Evolutionary conservation across 441 rosid species (phyloP), one percentile per base, ranked within the genome.

Genomic region (Corymbia citriodora): DNA sequence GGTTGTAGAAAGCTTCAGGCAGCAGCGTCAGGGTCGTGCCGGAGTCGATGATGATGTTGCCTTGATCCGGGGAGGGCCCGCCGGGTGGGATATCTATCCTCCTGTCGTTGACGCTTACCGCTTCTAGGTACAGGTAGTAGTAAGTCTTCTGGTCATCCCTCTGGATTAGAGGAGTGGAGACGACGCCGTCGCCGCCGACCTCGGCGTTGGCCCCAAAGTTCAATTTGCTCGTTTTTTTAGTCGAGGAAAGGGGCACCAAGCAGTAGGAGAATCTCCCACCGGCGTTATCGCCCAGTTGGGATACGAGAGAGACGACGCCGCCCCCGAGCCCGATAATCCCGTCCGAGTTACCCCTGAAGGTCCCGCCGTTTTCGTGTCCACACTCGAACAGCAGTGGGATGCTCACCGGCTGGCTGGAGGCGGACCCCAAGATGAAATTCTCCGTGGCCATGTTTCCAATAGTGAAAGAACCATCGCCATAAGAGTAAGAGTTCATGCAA

Each of bases 261-360:
- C 95, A 94, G 36, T 94, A 95, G 1, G 96, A 93, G 91, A 95
- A 93, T 63, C 57, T 94, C 27, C 91, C 87, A 13, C 91, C 92
- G 40, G 90, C 55, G 0, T 90, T 89, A 52, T 90, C 59, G 27
- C 91, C 88, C 1, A 94, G 25, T 83, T 95, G 95, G 1, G 90
- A 91, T 19, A 90, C 12, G 33, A 95, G 49, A 3, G 95, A 95
- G n/a, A 89, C 87, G 2, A 86, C 49, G 4, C 94, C 92, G 1
- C 93, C 93, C 81, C 95, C 95, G 0, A 95, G 93, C 12, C 96
- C 97, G 17, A 95, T 88, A 50, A 95, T 89, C 13, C 97, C 96
- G 0, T 93, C 89, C 3, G 89, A 92, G 2, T 70, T 87, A 53
- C 55, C 87, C 8, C 79, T 85, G 19, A 94, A 92, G 1, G 55